Percentiles rank a stretch among this genome's conserved stretches.
phyloP scores from a whole-genome alignment of 441 rosid species.

The Lepidium campestre region DNA sequence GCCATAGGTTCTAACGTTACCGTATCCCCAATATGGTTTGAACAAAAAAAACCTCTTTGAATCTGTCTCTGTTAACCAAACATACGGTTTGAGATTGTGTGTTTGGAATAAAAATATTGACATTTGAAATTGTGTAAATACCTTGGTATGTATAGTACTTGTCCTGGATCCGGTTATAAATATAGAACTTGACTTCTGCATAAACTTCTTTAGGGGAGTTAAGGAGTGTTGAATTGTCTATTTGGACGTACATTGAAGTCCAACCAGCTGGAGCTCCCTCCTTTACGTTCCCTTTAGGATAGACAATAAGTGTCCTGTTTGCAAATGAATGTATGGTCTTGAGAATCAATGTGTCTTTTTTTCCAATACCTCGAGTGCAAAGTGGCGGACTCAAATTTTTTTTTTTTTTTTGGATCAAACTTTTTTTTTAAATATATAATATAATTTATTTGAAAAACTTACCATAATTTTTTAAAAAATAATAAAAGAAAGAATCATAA shows the following conservation, averaged over 20 bases:
- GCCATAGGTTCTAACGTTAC: background rate
- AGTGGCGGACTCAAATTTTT: too few relatives aligned
- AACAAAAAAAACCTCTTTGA: background rate
- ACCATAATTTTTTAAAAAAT: too few relatives aligned
- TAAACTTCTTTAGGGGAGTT: slow-evolving; percentile 9
- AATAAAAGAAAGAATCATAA: too few relatives aligned
- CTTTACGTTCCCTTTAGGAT: slow-evolving; percentile 9
- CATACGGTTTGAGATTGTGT: background rate
- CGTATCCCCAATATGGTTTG: background rate
- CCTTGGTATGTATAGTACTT: slow-evolving; percentile 4
- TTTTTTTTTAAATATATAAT: too few relatives aligned
- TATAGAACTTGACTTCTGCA: slow-evolving; percentile 10
- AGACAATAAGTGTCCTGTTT: slow-evolving; percentile 9
- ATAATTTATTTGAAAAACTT: too few relatives aligned
- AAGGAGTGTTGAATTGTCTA: slow-evolving; percentile 3
- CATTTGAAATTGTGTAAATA: background rate
- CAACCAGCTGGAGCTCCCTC: background rate
- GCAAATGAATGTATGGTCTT: background rate
- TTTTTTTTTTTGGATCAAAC: too few relatives aligned
- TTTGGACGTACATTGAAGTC: background rate
- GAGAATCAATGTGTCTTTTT: background rate
- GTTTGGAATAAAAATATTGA: background rate
- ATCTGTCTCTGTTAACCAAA: background rate
- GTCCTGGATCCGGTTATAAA: slow-evolving; percentile 5
- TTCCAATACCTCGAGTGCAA: too few relatives aligned